Evolutionary conservation across 2,329 filamentous ascomycete species (phyloP), one percentile per base, ranked within the genome.

Genomic region (Trichoderma oligosporum): DNA sequence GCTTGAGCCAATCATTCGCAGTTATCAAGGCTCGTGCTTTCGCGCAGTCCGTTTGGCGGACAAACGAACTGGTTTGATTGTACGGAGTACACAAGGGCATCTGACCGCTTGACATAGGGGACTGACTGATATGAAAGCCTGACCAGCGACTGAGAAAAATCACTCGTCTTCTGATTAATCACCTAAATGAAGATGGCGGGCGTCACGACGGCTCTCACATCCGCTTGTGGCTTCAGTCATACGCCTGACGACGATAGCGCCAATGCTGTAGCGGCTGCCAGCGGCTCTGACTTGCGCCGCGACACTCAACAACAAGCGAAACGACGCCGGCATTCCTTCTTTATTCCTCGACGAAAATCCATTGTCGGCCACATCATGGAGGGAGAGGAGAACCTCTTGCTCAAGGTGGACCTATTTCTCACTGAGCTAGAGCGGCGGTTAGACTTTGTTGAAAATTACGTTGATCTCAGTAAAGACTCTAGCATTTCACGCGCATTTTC

Each of bases 401-500:
- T 86, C 53, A 85, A 81, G 76, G 82, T 94, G 49, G 90, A 94
- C 68, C 75, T 88, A 49, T 94, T 95, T 71, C 79, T 99, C 56
- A 82, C 86, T 36, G 91, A 97, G 70, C 80, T 99, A 41, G 92
- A 95, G 73, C 82, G 88, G 63, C 85, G 93, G 54, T 78, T 99
- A 45, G 91, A 95, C 67, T 88, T 91, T 71, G 82, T 97, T 45
- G 94, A 99, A 73, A 85, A 83, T 62, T 96, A 96, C 68, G 87
- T 89, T 62, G 90, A 95, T 67, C 75, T 91, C 59, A 87, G 87
- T 61, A 81, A 95, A 64, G 94, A 99, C 71, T 81, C 87, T 42
- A 89, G 90, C 67, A 85, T 97, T 56, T 86, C 89, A 41, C 84
- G 89, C 63, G 91, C 93, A 18, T 96, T 96, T 73, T 80, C 86